Evolutionary conservation across 495 filamentous ascomycete species (phyloP).

Genomic region (Penicillium lividum): DNA sequence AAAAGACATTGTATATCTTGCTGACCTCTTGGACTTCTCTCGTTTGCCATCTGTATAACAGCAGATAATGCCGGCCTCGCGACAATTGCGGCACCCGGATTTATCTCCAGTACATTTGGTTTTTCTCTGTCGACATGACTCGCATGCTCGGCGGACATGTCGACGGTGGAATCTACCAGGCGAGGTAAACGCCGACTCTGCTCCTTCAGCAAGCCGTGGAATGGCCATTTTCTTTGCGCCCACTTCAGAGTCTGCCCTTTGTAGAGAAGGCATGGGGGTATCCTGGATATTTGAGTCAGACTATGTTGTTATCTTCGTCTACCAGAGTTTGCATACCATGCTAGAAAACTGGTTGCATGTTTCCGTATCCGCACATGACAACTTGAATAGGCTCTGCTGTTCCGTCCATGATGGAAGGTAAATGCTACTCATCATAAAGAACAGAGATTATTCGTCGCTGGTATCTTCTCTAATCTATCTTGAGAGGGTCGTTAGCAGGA

Average conservation of each 20-base stretch:
- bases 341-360: constrained; percentile 30
- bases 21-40: constrained; percentile 57
- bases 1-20: background rate
- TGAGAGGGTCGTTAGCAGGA: background rate
- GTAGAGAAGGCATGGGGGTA: constrained; percentile 21
- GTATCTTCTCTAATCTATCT: background rate
- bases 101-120: constrained; percentile 60
- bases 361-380: constrained; percentile 34
- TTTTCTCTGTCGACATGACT: constrained; percentile 53
- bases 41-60: constrained; percentile 59
- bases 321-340: constrained; percentile 22
- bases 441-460: background rate
- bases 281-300: constrained; percentile 21
- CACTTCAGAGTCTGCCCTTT: constrained; percentile 20
- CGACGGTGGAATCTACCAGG: constrained; percentile 43
- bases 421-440: constrained; percentile 29
- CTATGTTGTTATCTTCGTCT: background rate
- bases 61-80: constrained; percentile 51
- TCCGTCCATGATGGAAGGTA: constrained; percentile 33
- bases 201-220: constrained; percentile 42
- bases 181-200: constrained; percentile 39
- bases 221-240: constrained; percentile 43
- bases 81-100: constrained; percentile 57
- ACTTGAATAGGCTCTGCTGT: constrained; percentile 32
- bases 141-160: constrained; percentile 50